A percentile compares a stretch with the other conserved stretches of the same genome.
Conservation (phyloP, 2,329 filamentous ascomycete species). For the Aspergillus clavatus region DNA sequence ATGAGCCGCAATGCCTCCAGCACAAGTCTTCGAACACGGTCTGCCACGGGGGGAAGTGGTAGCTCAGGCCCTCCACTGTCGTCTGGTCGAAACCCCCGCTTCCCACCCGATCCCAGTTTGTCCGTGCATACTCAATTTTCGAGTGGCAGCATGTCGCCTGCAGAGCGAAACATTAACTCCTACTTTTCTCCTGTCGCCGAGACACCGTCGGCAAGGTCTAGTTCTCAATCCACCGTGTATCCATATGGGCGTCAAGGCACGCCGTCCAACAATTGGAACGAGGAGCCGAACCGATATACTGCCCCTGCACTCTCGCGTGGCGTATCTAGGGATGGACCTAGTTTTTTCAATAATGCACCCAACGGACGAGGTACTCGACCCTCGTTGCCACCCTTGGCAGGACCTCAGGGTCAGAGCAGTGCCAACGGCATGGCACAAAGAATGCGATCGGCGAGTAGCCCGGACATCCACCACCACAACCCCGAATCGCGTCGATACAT, state of each 20-base stretch:
- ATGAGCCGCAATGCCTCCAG: constrained; percentile 67
- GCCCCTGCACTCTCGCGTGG: constrained; percentile 80
- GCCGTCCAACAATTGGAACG: constrained; percentile 63
- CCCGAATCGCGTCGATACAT: constrained; percentile 45
- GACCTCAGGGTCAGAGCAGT: constrained; percentile 47
- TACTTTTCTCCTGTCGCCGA: constrained; percentile 90
- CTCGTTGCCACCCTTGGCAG: constrained; percentile 69
- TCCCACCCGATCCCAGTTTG: constrained; percentile 61
- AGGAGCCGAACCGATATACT: constrained; percentile 75
- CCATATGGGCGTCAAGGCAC: constrained; percentile 71
- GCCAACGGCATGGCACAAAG: constrained; percentile 57
- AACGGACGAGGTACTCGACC: constrained; percentile 58
- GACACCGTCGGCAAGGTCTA: constrained; percentile 53
- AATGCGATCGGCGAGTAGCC: constrained; percentile 88
- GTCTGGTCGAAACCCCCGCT: constrained; percentile 60
- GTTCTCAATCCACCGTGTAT: constrained; percentile 61
- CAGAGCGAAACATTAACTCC: constrained; percentile 64
- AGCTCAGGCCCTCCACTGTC: constrained; percentile 33
- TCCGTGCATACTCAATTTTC: constrained; percentile 63
- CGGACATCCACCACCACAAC: constrained; percentile 74
- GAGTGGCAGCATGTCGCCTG: constrained; percentile 54
- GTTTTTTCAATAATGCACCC: constrained; percentile 56
- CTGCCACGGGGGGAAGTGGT: constrained; percentile 61
- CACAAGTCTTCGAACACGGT: constrained; percentile 68
- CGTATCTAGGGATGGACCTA: constrained; percentile 70